These are phyloP conservation scores for Leccinum imitatum DNA, from an alignment of 768 basidiomycete species.

Conservation along the genomic window DNA sequence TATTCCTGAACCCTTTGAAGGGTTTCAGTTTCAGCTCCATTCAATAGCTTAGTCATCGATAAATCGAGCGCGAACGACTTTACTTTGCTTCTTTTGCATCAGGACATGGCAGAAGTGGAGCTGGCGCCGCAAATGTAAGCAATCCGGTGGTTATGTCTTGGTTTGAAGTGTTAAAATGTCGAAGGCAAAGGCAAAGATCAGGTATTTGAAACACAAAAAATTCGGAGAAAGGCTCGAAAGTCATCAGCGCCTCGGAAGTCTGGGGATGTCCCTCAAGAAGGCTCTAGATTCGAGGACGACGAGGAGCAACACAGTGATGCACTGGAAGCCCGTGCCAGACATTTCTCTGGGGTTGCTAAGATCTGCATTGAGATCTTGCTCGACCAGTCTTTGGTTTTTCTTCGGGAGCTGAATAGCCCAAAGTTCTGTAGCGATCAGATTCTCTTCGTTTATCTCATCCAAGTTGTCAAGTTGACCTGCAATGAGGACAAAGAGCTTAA, in stretches of 20 bases:
- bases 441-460: conserved; percentile 9
- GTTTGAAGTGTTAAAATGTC: conserved; percentile 1
- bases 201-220: conserved; percentile 74
- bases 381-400: conserved; percentile 44
- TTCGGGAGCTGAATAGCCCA: conserved; percentile 32
- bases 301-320: conserved; percentile 18
- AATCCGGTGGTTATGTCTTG: background rate
- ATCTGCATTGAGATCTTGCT: conserved; percentile 24
- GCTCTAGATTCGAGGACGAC: conserved; percentile 22
- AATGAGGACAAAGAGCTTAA: background rate
- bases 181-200: conserved; percentile 66
- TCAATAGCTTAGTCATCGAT: no score
- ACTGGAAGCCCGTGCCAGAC: conserved; percentile 15
- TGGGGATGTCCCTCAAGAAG: conserved; percentile 20
- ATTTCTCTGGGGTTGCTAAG: background rate
- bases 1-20: no score
- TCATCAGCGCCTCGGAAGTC: conserved; percentile 27
- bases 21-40: no score
- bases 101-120: conserved; percentile 8
- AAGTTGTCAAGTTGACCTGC: conserved; percentile 7
- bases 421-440: conserved; percentile 2
- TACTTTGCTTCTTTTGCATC: background rate
- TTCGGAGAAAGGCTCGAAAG: conserved; percentile 52
- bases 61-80: no score
- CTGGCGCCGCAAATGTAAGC: conserved; percentile 23